A percentile compares a stretch with the other conserved stretches of the same genome.
These are phyloP conservation scores for Mycena galopus DNA, from an alignment of 768 basidiomycete genomes.

Conservation along the genomic window DNA sequence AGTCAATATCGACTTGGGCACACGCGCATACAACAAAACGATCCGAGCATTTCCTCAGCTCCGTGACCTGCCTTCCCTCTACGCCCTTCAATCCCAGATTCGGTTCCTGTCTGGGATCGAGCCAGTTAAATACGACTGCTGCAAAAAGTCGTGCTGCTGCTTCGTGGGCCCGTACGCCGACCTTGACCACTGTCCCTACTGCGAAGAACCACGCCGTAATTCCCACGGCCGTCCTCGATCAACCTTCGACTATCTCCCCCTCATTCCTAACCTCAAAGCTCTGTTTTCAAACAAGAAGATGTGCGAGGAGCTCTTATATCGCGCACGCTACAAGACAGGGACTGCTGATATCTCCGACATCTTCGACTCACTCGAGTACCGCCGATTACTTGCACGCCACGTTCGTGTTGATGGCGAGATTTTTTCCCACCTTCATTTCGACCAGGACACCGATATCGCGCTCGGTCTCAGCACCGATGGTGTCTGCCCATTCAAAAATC, in stretches of 20 bases:
- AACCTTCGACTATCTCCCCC: conserved; percentile 53
- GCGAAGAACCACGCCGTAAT: conserved; percentile 45
- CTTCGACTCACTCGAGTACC: conserved; percentile 50
- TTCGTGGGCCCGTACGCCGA: conserved; percentile 49
- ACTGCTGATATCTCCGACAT: conserved; percentile 44
- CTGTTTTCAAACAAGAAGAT: conserved; percentile 37
- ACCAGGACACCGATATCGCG: conserved; percentile 51
- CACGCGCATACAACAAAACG: conserved; percentile 4
- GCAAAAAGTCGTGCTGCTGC: conserved; percentile 55
- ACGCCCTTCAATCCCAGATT: conserved; percentile 26
- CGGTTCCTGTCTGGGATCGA: conserved; percentile 43
- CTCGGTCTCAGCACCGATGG: conserved; percentile 55
- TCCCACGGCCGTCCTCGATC: conserved; percentile 38
- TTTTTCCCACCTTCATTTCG: conserved; percentile 46
- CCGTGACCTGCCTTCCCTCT: conserved; percentile 41
- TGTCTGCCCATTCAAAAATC: too few relatives aligned
- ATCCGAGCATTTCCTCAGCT: conserved; percentile 32
- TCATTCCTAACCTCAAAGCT: conserved; percentile 52
- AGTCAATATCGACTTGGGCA: conserved; percentile 17
- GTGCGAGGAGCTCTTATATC: conserved; percentile 46
- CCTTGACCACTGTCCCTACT: conserved; percentile 50
- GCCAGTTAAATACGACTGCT: conserved; percentile 51
- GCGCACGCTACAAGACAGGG: conserved; percentile 22
- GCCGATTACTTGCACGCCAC: conserved; percentile 28
- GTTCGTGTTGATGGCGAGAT: conserved; percentile 43